Conservation (phyloP, 768 basidiomycete genomes). For the Fomitopsis serialis region DNA sequence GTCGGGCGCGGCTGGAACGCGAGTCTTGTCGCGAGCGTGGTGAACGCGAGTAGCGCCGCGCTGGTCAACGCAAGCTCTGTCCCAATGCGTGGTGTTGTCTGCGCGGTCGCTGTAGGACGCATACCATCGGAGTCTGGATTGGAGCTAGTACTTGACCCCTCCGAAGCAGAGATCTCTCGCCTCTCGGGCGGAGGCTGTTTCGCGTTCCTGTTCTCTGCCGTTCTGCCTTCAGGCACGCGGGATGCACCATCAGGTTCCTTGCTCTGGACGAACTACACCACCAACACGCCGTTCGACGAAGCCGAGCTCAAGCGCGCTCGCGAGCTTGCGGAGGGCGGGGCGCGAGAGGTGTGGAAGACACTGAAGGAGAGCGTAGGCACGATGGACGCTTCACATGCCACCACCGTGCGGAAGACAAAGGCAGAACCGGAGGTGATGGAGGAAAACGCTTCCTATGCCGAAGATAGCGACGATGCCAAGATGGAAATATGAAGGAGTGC, state of each 20-base stretch:
- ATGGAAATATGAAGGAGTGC: slow-evolving; percentile 33
- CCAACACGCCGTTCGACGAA: slow-evolving; percentile 35
- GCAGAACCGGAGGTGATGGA: neutral
- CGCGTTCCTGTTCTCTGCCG: slow-evolving; percentile 50
- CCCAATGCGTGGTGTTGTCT: slow-evolving; percentile 70
- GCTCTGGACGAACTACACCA: slow-evolving; percentile 55
- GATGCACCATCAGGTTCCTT: slow-evolving; percentile 12
- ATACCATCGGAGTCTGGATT: slow-evolving; percentile 16
- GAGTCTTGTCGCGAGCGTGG: slow-evolving; percentile 52
- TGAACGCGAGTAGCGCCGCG: slow-evolving; percentile 68
- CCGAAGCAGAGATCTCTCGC: slow-evolving; percentile 32
- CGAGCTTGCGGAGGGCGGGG: slow-evolving; percentile 43
- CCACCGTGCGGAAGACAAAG: neutral
- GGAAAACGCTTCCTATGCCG: slow-evolving; percentile 5
- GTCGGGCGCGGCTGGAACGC: slow-evolving; percentile 28
- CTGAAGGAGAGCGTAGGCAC: slow-evolving; percentile 38
- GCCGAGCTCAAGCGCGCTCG: slow-evolving; percentile 36
- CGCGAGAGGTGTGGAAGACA: slow-evolving; percentile 38
- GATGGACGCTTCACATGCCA: slow-evolving; percentile 10
- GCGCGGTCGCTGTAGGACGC: slow-evolving; percentile 57
- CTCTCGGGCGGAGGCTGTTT: slow-evolving; percentile 56
- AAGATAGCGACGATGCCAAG: slow-evolving; percentile 26
- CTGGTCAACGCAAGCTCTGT: slow-evolving; percentile 66
- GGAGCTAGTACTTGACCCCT: slow-evolving; percentile 47
- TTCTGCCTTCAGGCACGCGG: slow-evolving; percentile 13